Percentiles rank a stretch among this genome's conserved stretches.
Evolutionary conservation across 148 eudicot genomes (phyloP).

Genomic region (Nepenthes gracilis): DNA sequence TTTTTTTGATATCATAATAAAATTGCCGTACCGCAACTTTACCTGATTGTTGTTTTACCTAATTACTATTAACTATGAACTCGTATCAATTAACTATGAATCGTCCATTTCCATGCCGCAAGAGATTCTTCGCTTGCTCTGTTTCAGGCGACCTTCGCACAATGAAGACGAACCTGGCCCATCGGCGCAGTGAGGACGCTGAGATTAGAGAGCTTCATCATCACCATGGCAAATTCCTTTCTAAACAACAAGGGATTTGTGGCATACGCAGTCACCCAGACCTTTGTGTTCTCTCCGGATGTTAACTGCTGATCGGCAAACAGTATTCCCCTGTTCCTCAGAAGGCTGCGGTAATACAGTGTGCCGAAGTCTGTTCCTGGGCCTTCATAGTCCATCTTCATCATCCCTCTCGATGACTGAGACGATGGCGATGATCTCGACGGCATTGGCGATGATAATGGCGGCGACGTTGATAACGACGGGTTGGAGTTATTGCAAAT

Average conservation of each 20-base stretch:
- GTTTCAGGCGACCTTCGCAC: slow-evolving; percentile 20
- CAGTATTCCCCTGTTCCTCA: slow-evolving; percentile 37
- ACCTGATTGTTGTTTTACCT: too few species aligned
- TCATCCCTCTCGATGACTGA: slow-evolving; percentile 10
- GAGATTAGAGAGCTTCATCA: slow-evolving; percentile 53
- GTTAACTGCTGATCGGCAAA: slow-evolving; percentile 52
- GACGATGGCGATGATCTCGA: slow-evolving; percentile 6
- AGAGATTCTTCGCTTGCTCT: too few species aligned
- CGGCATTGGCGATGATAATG: slow-evolving; percentile 3
- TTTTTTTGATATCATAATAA: too few species aligned
- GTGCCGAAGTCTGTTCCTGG: slow-evolving; percentile 33
- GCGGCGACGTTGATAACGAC: slow-evolving; percentile 5
- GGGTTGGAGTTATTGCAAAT: slow-evolving; percentile 22
- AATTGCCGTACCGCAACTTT: too few species aligned
- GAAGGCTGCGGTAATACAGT: slow-evolving; percentile 41
- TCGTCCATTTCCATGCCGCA: too few species aligned
- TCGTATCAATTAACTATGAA: too few species aligned
- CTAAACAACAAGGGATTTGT: slow-evolving; percentile 31
- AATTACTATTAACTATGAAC: too few species aligned
- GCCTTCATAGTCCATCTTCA: slow-evolving; percentile 42
- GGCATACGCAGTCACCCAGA: slow-evolving; percentile 55
- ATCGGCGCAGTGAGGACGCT: slow-evolving; percentile 27
- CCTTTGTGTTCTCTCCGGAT: slow-evolving; percentile 35
- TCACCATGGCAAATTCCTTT: slow-evolving; percentile 34
- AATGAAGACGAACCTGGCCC: slow-evolving; percentile 36